Evolutionary conservation across 371 early-diverging fungal species (phyloP), one percentile per base, ranked within the genome.

Genomic region (Mortierella sp.): DNA sequence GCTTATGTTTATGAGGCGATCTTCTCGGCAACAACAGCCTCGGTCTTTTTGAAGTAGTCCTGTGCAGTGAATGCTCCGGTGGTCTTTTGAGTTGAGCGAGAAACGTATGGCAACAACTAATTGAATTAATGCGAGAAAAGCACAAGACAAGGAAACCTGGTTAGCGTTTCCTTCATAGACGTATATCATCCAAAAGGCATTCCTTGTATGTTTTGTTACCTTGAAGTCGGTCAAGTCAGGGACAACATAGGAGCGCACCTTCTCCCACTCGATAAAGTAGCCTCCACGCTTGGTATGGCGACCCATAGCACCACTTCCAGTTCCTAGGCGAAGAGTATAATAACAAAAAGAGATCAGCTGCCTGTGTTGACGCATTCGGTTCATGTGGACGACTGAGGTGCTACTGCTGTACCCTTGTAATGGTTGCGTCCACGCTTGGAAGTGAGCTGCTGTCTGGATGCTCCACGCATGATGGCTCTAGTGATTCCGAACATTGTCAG

Each of bases 241-340:
- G 15, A 94, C 92, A 46, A 91, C 90, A 72, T 87, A 94, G 4
- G 90, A 89, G 64, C 94, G 87, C 39, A 94, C 93, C 64, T 88
- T 91, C 66, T 84, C 80, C 82, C 86, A 86, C 52, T 93, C 90
- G 54, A 94, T 80, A 21, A 85, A 72, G 68, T 93, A 94, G 31
- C 88, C 88, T 60, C 81, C 93, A 39, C 86, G 84, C 75, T 91
- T 93, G 23, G 92, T 93, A 56, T 93, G 93, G 72, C 89, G 85
- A 79, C 94, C 94, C 89, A 90, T 93, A 50, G 93, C 86, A 68
- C 94, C 94, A 43, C 89, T 85, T 53, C 93, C 88, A 64, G 90
- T 94, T 78, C 93, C 93, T 92, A 79, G 27, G 0, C 6, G 23
- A 46, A 57, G 2, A 27, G 5, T 7, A 51, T 30, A n/a, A 23